A percentile compares a stretch with the other conserved stretches of the same genome.
Evolutionary conservation across 257 asterid species (phyloP).

Genomic region (Solanum medicagineum): DNA sequence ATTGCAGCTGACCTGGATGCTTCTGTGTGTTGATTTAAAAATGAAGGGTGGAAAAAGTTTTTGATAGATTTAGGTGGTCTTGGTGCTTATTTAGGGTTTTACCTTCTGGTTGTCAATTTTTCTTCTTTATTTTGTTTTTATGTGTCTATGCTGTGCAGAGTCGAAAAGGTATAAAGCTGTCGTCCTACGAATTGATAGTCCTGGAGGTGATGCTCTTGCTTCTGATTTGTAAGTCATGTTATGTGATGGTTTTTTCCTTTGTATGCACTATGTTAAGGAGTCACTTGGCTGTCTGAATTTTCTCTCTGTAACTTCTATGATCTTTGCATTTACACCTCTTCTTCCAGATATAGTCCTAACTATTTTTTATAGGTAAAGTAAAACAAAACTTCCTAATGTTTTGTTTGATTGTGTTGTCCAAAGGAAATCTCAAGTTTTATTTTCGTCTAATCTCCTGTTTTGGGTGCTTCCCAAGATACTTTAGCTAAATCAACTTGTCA

Average conservation of each 20-base stretch:
- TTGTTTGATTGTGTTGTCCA: background rate
- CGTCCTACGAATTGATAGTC: conserved; percentile 89
- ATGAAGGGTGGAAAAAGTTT: background rate
- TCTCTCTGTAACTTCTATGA: background rate
- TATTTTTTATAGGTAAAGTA: background rate
- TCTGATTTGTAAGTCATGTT: conserved; percentile 79
- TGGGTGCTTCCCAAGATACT: background rate
- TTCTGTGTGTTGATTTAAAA: background rate
- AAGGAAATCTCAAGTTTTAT: background rate
- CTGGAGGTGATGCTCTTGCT: conserved; percentile 99
- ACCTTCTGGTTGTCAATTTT: background rate
- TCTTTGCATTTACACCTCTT: background rate
- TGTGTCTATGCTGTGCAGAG: conserved; percentile 31
- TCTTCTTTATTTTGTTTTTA: background rate
- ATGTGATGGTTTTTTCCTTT: background rate
- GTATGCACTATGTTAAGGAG: background rate
- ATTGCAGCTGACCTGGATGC: background rate
- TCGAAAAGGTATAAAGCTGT: conserved; percentile 85
- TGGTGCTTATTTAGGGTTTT: background rate
- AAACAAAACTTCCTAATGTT: background rate
- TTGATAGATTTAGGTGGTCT: background rate
- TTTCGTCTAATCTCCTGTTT: background rate
- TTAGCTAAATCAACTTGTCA: background rate
- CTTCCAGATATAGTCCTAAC: background rate
- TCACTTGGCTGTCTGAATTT: background rate